Percentiles rank a stretch among this genome's conserved stretches.
These are phyloP conservation scores for Effrenium voratum DNA, from an alignment of 73 alveolate genomes.

Conservation along the genomic window DNA sequence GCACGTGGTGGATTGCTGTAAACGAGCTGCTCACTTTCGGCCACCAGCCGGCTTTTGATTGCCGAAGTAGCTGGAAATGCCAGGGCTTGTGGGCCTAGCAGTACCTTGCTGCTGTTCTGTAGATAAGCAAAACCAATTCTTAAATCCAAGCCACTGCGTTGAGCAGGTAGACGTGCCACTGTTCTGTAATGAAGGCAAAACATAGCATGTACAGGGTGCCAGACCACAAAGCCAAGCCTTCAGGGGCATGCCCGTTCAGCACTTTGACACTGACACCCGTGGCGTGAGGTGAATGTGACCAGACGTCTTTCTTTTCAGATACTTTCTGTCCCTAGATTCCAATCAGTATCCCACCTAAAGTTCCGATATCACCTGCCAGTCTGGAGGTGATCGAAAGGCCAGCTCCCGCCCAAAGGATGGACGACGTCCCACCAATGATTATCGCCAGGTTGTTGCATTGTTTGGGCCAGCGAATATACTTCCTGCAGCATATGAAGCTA, in stretches of 20 bases:
- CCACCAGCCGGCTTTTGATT: constrained; percentile 81
- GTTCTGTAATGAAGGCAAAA: constrained; percentile 48
- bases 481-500: background rate
- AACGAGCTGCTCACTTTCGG: constrained; percentile 38
- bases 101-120: constrained; percentile 9
- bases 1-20: too few relatives aligned
- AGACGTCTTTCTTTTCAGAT: background rate
- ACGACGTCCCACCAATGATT: constrained; percentile 40
- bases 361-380: constrained; percentile 51
- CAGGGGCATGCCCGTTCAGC: background rate
- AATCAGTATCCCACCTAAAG: constrained; percentile 16
- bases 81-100: constrained; percentile 77
- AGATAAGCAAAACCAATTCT: background rate
- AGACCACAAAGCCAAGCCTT: constrained; percentile 65
- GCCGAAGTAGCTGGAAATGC: constrained; percentile 87
- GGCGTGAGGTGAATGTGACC: background rate
- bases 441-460: constrained; percentile 65
- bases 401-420: constrained; percentile 63
- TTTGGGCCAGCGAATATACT: constrained; percentile 73
- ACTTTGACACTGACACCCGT: background rate
- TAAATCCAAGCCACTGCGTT: constrained; percentile 21
- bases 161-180: constrained; percentile 60
- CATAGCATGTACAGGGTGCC: constrained; percentile 75
- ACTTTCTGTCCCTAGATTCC: too few relatives aligned
- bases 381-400: constrained; percentile 60